A percentile compares a stretch with the other conserved stretches of the same genome.
Evolutionary conservation across 2,329 filamentous ascomycete genomes (phyloP).

Genomic region (Neospermospora avenae): DNA sequence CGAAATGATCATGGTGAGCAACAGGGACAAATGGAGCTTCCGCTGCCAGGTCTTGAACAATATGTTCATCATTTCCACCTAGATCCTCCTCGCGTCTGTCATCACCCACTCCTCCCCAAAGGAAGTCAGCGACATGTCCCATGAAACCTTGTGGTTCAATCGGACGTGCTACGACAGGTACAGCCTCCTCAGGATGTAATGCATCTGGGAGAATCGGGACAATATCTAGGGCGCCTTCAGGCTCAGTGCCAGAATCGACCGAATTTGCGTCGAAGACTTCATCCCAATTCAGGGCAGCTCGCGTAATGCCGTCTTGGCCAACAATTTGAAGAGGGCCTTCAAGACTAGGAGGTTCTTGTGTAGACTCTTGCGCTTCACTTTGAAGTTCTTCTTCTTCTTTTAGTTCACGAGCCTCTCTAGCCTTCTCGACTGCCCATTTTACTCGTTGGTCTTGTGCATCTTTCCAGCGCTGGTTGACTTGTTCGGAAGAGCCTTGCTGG

Average conservation of each 20-base stretch:
- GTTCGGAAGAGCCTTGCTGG: neutral
- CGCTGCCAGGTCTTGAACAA: slow-evolving; percentile 55
- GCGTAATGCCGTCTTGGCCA: slow-evolving; percentile 23
- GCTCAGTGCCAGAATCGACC: slow-evolving; percentile 22
- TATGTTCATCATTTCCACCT: slow-evolving; percentile 54
- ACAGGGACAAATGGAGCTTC: slow-evolving; percentile 59
- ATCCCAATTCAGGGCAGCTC: slow-evolving; percentile 18
- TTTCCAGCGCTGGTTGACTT: slow-evolving; percentile 17
- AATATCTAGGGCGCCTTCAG: slow-evolving; percentile 11
- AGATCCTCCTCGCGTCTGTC: slow-evolving; percentile 40
- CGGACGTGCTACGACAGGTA: slow-evolving; percentile 12
- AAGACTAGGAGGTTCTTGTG: neutral
- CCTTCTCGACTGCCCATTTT: slow-evolving; percentile 17
- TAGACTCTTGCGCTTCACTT: neutral
- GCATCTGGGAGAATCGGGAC: slow-evolving; percentile 19
- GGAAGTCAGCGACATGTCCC: slow-evolving; percentile 52
- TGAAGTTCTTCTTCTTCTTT: neutral
- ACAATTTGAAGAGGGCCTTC: slow-evolving; percentile 17
- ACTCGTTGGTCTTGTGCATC: slow-evolving; percentile 18
- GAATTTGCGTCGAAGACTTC: slow-evolving; percentile 27
- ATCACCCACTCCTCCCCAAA: slow-evolving; percentile 55
- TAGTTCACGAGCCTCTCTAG: slow-evolving; percentile 11
- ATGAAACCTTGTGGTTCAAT: slow-evolving; percentile 39
- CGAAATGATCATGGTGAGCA: slow-evolving; percentile 24
- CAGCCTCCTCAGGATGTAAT: slow-evolving; percentile 18